Base-by-base conservation (phyloP, 83 land plant species). In the Picea mariana region DNA sequence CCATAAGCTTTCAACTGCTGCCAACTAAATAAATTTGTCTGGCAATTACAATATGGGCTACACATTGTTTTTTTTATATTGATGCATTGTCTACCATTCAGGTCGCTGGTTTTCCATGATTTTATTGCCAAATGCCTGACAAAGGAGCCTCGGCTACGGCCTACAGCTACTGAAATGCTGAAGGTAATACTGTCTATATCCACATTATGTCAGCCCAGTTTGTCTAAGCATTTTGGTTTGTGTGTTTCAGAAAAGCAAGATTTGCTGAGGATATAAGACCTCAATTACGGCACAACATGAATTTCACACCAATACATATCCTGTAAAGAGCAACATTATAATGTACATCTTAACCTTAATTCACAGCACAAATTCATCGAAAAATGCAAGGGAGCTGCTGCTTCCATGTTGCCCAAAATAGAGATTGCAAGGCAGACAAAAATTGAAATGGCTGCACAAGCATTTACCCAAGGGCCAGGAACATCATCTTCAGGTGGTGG, bases 121-220 rank as follows among this genome's bases (percentile, higher is more conserved):
- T 98, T 96, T 87, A 91, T 96, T 58, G 99, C 99, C 4, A 98
- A 98, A 79, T 96, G 99, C 79, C 91, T 98, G 11, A 98, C 99
- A 44, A 98, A 98, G 79, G 99, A 98, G 63, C 96, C 99, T n/a
- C 93, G 99, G 27, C 49, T 87, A 21, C 93, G 99, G n/a, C 99
- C 99, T 66, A 86, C 95, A 68, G 99, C 99, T 58, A 82, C 88
- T 67, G 95, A 96, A 58, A 85, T 98, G 95, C 86, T 98, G 75
- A 90, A 90, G 92, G 98, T 92, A 88, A 42, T 23, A n/a, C 24
- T 81, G 9, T 67, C 5, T 38, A 5, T 27, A 34, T 11, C 18
- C 5, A 34, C 7, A 16, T 78, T 78, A 78, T 78, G 64, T 24
- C 1, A 20, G 44, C 9, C 5, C 21, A 44, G 58, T 44, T 73